Conservation (phyloP, 2,329 filamentous ascomycete species). For the Meredithiella fracta region DNA sequence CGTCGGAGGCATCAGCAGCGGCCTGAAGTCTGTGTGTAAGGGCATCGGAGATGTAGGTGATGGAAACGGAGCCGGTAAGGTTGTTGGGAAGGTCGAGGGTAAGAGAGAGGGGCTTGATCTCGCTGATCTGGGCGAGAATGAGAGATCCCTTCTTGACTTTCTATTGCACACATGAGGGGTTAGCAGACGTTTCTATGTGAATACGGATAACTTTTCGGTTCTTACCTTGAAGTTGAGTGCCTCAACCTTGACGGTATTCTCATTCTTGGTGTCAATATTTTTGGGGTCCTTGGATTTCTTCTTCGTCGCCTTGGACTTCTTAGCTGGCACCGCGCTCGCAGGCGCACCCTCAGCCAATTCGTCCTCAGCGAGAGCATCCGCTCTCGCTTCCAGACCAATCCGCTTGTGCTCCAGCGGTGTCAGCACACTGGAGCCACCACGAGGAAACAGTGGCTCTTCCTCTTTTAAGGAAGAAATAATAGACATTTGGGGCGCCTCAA, state of each 20-base stretch:
- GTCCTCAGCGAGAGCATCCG: constrained; percentile 82
- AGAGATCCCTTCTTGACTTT: constrained; percentile 72
- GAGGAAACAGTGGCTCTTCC: constrained; percentile 80
- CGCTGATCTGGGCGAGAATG: constrained; percentile 70
- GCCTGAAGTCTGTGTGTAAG: constrained; percentile 64
- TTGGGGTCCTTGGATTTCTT: constrained; percentile 31
- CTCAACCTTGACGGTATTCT: constrained; percentile 56
- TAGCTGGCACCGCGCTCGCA: constrained; percentile 3
- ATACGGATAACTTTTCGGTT: not conserved
- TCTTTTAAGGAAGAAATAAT: constrained; percentile 41
- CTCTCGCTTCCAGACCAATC: constrained; percentile 82
- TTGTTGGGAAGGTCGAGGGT: constrained; percentile 82
- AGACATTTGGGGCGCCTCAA: constrained; percentile 20
- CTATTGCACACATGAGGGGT: constrained; percentile 27
- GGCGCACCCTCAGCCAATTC: constrained; percentile 8
- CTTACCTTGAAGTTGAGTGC: constrained; percentile 75
- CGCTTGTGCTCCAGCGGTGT: constrained; percentile 93
- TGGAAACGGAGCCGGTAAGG: constrained; percentile 70
- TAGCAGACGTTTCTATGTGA: not conserved
- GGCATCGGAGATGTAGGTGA: constrained; percentile 76
- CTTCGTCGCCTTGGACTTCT: constrained; percentile 17
- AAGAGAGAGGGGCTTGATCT: constrained; percentile 65
- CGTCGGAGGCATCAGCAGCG: constrained; percentile 34
- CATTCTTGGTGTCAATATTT: constrained; percentile 25
- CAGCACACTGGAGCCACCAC: constrained; percentile 78